These are phyloP conservation scores for Populus nigra DNA, from an alignment of 345 rosid genomes.

Conservation along the genomic window DNA sequence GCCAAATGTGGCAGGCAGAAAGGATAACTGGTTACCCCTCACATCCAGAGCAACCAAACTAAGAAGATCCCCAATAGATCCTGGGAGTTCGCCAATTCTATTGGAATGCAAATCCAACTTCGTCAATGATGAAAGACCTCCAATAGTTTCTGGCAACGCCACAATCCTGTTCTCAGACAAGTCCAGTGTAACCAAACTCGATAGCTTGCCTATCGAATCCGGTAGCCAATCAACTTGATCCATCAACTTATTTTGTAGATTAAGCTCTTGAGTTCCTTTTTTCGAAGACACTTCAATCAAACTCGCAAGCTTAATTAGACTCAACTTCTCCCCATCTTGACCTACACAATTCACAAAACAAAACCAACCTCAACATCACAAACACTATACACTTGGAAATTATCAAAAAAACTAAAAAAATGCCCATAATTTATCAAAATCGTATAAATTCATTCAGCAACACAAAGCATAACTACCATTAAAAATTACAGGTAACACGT, in stretches of 20 bases:
- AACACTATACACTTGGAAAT: not conserved
- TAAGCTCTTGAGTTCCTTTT: slow-evolving; percentile 77
- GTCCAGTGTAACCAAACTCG: slow-evolving; percentile 62
- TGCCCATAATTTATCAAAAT: not conserved
- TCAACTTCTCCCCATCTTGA: slow-evolving; percentile 67
- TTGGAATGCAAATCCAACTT: slow-evolving; percentile 80
- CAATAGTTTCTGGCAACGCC: slow-evolving; percentile 63
- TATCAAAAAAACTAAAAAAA: not conserved
- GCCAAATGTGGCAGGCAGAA: slow-evolving; percentile 62
- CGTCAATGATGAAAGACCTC: slow-evolving; percentile 72
- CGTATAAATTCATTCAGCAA: not conserved
- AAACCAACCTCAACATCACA: not conserved
- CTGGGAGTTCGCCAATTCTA: slow-evolving; percentile 67
- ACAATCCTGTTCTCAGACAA: slow-evolving; percentile 77
- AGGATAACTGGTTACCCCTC: slow-evolving; percentile 69
- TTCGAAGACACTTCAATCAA: slow-evolving; percentile 80
- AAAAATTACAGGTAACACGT: not conserved
- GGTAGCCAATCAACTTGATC: slow-evolving; percentile 95
- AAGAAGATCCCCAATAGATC: slow-evolving; percentile 69
- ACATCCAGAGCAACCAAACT: slow-evolving; percentile 62
- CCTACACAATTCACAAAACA: slow-evolving; percentile 38
- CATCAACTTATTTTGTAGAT: slow-evolving; percentile 74
- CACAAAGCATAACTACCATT: not conserved
- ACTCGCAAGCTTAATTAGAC: slow-evolving; percentile 88
- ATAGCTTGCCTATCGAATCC: slow-evolving; percentile 84